These are phyloP conservation scores for Hyaloraphidium curvatum DNA, from an alignment of 192 early-diverging fungal species.

Conservation along the genomic window DNA sequence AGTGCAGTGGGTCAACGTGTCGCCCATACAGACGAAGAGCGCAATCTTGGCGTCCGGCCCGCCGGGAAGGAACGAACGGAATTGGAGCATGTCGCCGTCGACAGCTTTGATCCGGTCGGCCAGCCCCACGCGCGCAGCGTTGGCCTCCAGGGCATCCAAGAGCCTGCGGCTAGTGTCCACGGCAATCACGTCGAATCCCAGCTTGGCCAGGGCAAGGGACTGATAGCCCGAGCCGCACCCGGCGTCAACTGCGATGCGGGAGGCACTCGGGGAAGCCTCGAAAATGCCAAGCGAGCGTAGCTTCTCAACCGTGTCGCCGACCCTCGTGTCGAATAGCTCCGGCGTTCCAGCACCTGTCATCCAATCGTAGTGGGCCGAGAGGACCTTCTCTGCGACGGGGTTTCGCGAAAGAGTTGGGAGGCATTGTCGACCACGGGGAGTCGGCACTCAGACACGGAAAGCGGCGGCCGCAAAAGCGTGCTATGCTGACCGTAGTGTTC, in stretches of 20 bases:
- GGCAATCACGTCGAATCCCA: conserved; percentile 9
- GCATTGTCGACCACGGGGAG: too few relatives aligned
- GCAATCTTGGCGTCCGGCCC: conserved; percentile 7
- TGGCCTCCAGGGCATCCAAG: conserved; percentile 10
- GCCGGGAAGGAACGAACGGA: not conserved
- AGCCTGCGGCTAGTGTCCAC: conserved; percentile 11
- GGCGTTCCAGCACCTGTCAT: too few relatives aligned
- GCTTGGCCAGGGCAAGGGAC: conserved; percentile 10
- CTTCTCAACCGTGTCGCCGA: too few relatives aligned
- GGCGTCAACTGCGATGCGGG: conserved; percentile 13
- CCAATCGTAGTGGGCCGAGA: too few relatives aligned
- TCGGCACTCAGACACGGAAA: too few relatives aligned
- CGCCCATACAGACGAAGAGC: conserved; percentile 20
- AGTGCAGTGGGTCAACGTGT: conserved; percentile 15
- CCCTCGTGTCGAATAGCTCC: too few relatives aligned
- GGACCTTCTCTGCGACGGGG: too few relatives aligned
- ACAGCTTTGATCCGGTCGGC: not conserved
- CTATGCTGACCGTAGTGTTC: too few relatives aligned
- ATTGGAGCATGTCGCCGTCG: conserved; percentile 13
- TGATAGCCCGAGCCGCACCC: conserved; percentile 18
- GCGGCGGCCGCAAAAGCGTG: too few relatives aligned
- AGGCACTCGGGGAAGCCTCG: too few relatives aligned
- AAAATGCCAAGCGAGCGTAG: too few relatives aligned
- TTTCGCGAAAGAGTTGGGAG: too few relatives aligned
- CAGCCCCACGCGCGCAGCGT: not conserved